These are phyloP conservation scores for Paragyromitra xinjiangensis DNA, from an alignment of 495 filamentous ascomycete species.

Conservation along the genomic window DNA sequence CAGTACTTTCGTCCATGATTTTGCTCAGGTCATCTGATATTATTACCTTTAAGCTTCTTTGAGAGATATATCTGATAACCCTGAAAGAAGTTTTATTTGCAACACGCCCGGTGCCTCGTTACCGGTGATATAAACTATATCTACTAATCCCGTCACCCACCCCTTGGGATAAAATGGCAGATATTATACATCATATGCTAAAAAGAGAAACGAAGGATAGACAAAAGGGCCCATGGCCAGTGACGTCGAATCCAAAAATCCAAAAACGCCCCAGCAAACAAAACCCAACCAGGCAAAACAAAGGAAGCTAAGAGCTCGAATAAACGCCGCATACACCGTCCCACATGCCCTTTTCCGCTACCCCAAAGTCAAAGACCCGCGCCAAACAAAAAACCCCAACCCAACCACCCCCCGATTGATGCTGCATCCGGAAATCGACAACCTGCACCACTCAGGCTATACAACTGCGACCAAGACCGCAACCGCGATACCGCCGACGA, in stretches of 20 bases:
- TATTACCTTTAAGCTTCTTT: neutral
- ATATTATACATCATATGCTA: neutral
- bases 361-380: neutral
- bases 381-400: neutral
- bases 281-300: constrained; percentile 1
- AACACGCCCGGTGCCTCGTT: neutral
- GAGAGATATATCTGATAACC: neutral
- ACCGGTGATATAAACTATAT: neutral
- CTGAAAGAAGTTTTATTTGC: neutral
- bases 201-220: neutral
- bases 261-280: constrained; percentile 11
- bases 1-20: neutral
- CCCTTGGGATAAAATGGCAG: neutral
- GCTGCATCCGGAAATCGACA: neutral
- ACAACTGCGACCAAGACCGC: constrained; percentile 54
- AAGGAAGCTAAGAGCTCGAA: neutral
- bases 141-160: neutral
- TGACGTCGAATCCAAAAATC: neutral
- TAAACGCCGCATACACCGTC: constrained; percentile 6
- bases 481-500: constrained; percentile 53
- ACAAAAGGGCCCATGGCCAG: neutral
- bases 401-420: neutral
- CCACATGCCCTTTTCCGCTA: neutral
- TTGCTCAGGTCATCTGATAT: neutral
- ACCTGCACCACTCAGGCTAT: constrained; percentile 6